phyloP scores from a whole-genome alignment of 306 rosid species.

The Myrica gale region DNA sequence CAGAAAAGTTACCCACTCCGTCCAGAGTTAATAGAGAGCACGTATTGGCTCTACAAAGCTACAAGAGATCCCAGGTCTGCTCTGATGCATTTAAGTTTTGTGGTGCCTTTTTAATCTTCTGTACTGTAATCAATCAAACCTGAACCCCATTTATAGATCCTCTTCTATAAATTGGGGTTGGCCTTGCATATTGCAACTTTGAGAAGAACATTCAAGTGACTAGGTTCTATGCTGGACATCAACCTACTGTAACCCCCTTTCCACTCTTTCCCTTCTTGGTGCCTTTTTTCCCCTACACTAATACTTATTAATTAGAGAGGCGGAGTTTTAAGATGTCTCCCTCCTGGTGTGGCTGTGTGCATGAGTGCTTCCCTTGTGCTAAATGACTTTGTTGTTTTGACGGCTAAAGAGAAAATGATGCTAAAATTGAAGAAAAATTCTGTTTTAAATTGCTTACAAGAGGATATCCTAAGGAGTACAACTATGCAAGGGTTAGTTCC shows the following conservation, averaged over 20 bases:
- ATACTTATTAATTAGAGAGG: not conserved
- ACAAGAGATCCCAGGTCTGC: constrained; percentile 91
- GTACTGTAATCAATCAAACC: not conserved
- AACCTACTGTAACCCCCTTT: not conserved
- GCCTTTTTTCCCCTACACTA: not conserved
- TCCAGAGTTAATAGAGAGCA: constrained; percentile 97
- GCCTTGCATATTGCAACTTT: not conserved
- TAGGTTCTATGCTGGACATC: not conserved
- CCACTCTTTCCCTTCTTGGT: not conserved
- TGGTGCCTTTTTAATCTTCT: constrained; percentile 11
- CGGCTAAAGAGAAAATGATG: not conserved
- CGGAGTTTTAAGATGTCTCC: not conserved
- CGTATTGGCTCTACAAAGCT: constrained; percentile 97
- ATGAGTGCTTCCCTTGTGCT: not conserved
- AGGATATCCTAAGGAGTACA: not conserved
- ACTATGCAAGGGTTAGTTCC: not conserved
- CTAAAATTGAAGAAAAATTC: not conserved
- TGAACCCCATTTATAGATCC: not conserved
- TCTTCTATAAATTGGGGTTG: not conserved
- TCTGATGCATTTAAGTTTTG: constrained; percentile 29
- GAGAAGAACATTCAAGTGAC: not conserved
- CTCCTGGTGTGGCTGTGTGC: not conserved
- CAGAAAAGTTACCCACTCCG: constrained; percentile 92
- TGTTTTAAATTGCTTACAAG: not conserved
- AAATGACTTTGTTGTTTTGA: not conserved